Evolutionary conservation across 345 rosid species (phyloP), one percentile per base, ranked within the genome.

Genomic region (Stellera chamaejasme): DNA sequence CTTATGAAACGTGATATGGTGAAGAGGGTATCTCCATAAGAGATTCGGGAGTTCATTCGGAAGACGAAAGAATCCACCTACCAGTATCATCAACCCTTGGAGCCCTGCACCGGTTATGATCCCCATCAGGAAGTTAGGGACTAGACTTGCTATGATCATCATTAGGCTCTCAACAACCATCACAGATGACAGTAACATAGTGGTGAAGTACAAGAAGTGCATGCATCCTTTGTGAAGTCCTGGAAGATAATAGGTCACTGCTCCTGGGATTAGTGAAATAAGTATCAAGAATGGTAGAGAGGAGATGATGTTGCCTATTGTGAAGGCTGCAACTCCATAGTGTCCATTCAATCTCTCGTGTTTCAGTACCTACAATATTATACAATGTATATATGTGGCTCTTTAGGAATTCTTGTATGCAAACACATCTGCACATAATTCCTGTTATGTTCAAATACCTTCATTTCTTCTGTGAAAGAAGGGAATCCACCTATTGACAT

Each of bases 291-390:
- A 82, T 36, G 89, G 83, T 6, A 66, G 11, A 6, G 80, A 50
- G 5, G 85, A 77, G 10, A 80, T 14, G 10, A 83, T 64, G 68
- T 83, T 84, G 55, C 69, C 75, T 2, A 78, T 1, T 2, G 69
- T 73, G 15, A 74, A 83, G 23, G 82, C 72, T 0, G 63, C 48
- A 0, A 58, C 59, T 0, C 72, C 72, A 14, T 83, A 83, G 59
- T 81, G 90, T 52, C 90, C 87, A 10, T 83, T 83, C 43, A 80
- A 45, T 36, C 84, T 72, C 59, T 83, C 87, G 44, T 72, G 70
- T 43, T 64, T 66, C 47, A 80, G 79, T 13, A 83, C 69, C 90
- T 75, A 47, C 5, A 53, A 10, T 13, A 48, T 25, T 1, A 27
- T 11, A 52, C n/a, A 10, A 13, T 43, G 14, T 14, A 28, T 16